Evolutionary conservation across 106 monocot species (phyloP).

Genomic region (Vanilla planifolia): DNA sequence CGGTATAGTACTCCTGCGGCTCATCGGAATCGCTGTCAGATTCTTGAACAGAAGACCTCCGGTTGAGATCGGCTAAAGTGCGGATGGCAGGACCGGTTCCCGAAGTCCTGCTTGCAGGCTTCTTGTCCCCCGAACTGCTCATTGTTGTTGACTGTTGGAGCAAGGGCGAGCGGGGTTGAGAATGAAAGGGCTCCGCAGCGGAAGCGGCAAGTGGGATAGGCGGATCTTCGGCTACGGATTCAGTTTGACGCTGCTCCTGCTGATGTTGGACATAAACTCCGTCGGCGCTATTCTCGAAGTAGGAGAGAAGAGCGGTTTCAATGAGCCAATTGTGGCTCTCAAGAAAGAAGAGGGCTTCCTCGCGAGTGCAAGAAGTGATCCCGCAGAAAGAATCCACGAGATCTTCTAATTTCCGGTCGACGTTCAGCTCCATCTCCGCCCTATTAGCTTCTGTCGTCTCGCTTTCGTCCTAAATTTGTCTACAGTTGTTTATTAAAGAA

Average conservation of each 20-base stretch:
- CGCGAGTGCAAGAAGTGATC: conserved; percentile 46
- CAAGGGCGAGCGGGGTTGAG: not conserved
- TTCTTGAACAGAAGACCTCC: conserved; percentile 23
- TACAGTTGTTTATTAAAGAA: too few species aligned
- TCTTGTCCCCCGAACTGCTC: conserved; percentile 23
- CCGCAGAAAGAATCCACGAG: conserved; percentile 42
- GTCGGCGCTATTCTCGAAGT: conserved; percentile 39
- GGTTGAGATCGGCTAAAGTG: conserved; percentile 79
- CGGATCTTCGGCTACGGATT: not conserved
- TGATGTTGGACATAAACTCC: not conserved
- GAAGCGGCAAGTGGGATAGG: not conserved
- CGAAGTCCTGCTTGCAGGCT: conserved; percentile 13
- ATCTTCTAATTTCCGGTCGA: conserved; percentile 6
- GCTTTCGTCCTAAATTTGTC: too few species aligned
- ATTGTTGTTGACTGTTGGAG: too few species aligned
- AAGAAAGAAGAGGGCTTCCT: conserved; percentile 74
- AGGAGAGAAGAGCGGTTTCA: conserved; percentile 67
- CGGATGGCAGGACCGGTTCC: conserved; percentile 41
- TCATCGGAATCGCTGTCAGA: conserved; percentile 64
- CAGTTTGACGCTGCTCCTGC: not conserved
- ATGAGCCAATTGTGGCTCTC: conserved; percentile 65
- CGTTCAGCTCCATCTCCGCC: conserved; percentile 11
- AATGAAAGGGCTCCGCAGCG: not conserved
- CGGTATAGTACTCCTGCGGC: conserved; percentile 83
- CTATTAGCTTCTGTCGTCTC: too few species aligned